Percentiles rank a stretch among this genome's conserved stretches.
These are phyloP conservation scores for Xylaria polymorpha DNA, from an alignment of 2,329 filamentous ascomycete genomes.

Conservation along the genomic window DNA sequence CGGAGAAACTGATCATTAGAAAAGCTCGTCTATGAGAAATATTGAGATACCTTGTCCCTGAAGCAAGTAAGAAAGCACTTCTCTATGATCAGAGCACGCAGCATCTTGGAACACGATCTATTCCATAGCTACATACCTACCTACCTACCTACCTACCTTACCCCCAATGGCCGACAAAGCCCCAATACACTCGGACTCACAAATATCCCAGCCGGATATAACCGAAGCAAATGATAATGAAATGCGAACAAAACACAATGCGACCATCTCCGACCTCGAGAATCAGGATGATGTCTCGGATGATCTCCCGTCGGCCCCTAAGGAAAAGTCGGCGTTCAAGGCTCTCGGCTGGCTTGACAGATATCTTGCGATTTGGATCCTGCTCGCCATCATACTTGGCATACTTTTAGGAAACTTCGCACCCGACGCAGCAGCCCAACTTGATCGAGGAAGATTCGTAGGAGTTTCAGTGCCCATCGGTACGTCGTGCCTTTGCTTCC, in stretches of 20 bases:
- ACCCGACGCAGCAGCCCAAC: conserved; percentile 65
- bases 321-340: conserved; percentile 60
- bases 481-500: conserved; percentile 28
- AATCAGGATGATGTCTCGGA: conserved; percentile 22
- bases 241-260: conserved; percentile 7
- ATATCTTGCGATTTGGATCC: conserved; percentile 77
- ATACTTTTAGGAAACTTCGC: conserved; percentile 83
- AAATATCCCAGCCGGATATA: neutral
- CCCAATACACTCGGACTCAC: neutral
- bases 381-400: conserved; percentile 81
- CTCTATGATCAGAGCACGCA: neutral
- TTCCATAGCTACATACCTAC: neutral
- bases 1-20: neutral
- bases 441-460: conserved; percentile 79
- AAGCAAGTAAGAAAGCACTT: neutral
- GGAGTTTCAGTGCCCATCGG: conserved; percentile 55
- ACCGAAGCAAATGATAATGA: conserved; percentile 6
- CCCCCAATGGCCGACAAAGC: conserved; percentile 22
- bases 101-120: neutral
- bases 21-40: neutral
- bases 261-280: conserved; percentile 28
- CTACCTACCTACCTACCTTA: too few relatives aligned
- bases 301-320: neutral
- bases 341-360: conserved; percentile 70
- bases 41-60: neutral